Base-by-base conservation (phyloP, 2,329 filamentous ascomycete genomes). In the Fusarium devonianum region DNA sequence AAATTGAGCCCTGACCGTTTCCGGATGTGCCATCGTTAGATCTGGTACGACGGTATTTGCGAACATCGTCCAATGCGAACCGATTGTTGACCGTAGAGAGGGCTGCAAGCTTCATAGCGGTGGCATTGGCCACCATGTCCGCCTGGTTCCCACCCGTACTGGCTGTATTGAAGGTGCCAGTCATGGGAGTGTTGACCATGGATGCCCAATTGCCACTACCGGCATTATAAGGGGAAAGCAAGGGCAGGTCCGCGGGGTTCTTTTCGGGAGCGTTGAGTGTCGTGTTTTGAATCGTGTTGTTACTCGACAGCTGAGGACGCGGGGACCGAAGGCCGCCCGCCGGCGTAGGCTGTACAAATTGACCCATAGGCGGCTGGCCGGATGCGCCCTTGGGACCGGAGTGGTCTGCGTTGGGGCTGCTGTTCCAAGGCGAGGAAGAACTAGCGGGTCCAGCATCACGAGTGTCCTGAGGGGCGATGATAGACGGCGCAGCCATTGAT, bases 91-190 rank as follows among this genome's bases (percentile, higher is more conserved):
- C 94, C 3, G 94, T 99, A 5, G 93, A 97, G 34, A 99, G 79
- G 13, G 94, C 94, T 34, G 94, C 94, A 40, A 99, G 83, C 73
- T 99, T 99, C 94, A 99, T 99, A 16, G 94, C 94, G 12, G 94
- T 97, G 18, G 94, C 94, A 69, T 97, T 99, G 50, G 94, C 94
- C 49, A 99, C 89, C 93, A 97, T 97, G 67, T 99, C 94, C 12
- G 92, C 92, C 71, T 97, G 92, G 46, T 82, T 86, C 35, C 78
- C 78, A 29, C 77, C 75, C 28, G 74, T 74, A 60, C 81, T 71
- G 43, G 60, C 64, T 12, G 79, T 74, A 57, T 82, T 87, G 72
- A 97, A 99, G 60, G 87, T 93, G 29, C 90, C 78, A 5, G 93
- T 90, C 89, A 97, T 95, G 2, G 94, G 94, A 2, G 94, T 99